Base-by-base conservation (phyloP, 768 basidiomycete species). In the Leucosporidium creatinivorum region DNA sequence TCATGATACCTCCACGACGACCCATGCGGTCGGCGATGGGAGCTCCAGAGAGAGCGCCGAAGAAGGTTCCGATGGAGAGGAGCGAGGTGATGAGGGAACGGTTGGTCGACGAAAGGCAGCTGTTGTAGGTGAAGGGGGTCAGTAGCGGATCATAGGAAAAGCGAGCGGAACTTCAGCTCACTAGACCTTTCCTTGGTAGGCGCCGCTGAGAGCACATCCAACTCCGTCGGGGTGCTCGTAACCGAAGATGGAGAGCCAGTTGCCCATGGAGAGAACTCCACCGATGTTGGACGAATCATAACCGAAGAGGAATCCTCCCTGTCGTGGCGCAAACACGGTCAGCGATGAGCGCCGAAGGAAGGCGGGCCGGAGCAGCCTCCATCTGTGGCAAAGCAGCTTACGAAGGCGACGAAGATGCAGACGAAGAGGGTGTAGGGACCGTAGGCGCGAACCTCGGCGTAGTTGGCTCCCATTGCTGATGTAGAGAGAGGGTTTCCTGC, bases 31-130 rank as follows among this genome's bases (percentile, higher is more conserved):
- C 87, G 3, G 84, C 87, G 21, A 84, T 58, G 62, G 81, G 83
- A 58, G 80, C 81, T 30, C 80, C 83, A 57, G 79, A 63, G 69
- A 89, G 81, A 31, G 85, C 76, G 56, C 65, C 58, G 57, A 36
- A 36, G 57, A 36, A 58, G 36, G 57, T 58, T 8, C 57, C 57
- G 21, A 36, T 15, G 18, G 57, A 58, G 33, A 58, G 33, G 19
- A 89, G 87, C 49, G 81, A 82, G 57, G 82, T 81, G 36, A 77
- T 62, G 63, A 86, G 77, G 82, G 84, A 85, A 76, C 85, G 77
- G 72, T 64, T 55, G 18, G 50, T 55, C 8, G 57, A 58, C 7
- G 58, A 36, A 15, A 67, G 56, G 59, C 54, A 55, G 26, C 51
- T 52, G 51, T 28, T 26, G 25, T 17, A 15, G 13, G 13, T 2